phyloP scores from a whole-genome alignment of 2,329 filamentous ascomycete species.

The Geosmithia flava region DNA sequence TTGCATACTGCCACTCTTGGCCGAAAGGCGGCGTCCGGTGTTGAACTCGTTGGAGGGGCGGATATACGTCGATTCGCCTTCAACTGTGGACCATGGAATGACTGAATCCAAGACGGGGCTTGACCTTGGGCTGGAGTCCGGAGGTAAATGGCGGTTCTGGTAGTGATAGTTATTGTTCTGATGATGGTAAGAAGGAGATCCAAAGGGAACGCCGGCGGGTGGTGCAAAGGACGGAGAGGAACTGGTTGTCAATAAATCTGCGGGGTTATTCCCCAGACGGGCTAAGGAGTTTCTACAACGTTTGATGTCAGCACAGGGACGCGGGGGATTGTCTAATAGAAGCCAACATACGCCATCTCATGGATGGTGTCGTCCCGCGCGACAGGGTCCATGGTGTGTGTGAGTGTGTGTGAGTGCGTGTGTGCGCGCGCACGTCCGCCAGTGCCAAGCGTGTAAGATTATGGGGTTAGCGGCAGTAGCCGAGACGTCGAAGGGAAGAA shows the following conservation, averaged over 20 bases:
- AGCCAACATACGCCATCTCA: conserved; percentile 3
- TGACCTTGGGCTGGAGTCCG: background rate
- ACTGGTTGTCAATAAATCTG: background rate
- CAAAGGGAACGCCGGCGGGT: background rate
- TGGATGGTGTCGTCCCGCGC: conserved; percentile 2
- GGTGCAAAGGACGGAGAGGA: background rate
- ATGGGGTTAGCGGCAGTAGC: background rate
- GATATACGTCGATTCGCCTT: conserved; percentile 2
- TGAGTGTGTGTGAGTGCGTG: background rate
- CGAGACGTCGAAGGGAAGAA: background rate
- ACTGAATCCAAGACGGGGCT: background rate
- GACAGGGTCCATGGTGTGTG: conserved; percentile 1
- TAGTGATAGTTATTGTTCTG: background rate
- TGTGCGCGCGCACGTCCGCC: too few relatives aligned
- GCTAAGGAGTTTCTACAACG: conserved; percentile 1
- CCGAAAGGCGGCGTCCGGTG: background rate
- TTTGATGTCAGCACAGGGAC: background rate
- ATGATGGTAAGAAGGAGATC: background rate
- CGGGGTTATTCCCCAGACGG: background rate
- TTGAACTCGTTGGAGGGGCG: conserved; percentile 2
- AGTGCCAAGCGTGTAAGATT: background rate
- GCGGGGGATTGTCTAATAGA: background rate
- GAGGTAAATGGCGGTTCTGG: background rate
- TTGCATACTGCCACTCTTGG: background rate
- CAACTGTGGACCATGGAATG: conserved; percentile 1